phyloP scores from a whole-genome alignment of 495 filamentous ascomycete species.

The Hyphodiscus hymeniophilus region DNA sequence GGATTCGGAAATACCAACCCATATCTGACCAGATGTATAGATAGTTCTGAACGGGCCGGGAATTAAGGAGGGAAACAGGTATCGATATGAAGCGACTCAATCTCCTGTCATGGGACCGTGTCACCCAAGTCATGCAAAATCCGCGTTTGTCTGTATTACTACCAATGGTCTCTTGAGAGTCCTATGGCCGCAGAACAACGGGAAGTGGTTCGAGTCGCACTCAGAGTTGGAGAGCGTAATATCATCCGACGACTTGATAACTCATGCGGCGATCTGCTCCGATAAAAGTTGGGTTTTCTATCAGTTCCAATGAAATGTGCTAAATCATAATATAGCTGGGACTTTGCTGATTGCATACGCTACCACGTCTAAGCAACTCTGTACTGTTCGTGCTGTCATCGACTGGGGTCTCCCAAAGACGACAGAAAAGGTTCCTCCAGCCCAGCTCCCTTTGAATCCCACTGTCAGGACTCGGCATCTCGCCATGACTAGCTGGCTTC shows the following conservation, averaged over 20 bases:
- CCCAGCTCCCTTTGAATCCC: conserved; percentile 28
- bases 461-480: conserved; percentile 41
- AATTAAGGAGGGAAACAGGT: conserved; percentile 32
- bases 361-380: conserved; percentile 58
- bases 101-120: conserved; percentile 54
- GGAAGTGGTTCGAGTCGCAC: conserved; percentile 55
- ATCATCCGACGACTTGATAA: conserved; percentile 61
- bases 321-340: conserved; percentile 28
- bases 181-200: conserved; percentile 59
- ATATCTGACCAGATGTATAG: conserved; percentile 4
- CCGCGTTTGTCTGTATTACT: conserved; percentile 63
- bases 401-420: conserved; percentile 37
- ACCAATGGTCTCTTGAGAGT: conserved; percentile 60
- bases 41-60: conserved; percentile 33
- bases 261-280: conserved; percentile 70
- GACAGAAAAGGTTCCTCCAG: conserved; percentile 31
- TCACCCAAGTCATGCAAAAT: conserved; percentile 56
- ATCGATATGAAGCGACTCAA: conserved; percentile 37
- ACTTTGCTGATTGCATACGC: conserved; percentile 55
- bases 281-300: conserved; percentile 49
- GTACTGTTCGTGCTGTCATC: conserved; percentile 51
- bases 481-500: conserved; percentile 40
- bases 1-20: background rate
- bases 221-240: conserved; percentile 62
- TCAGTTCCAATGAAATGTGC: background rate